Evolutionary conservation across 495 filamentous ascomycete genomes (phyloP).

Genomic region (Bombardia bombarda): DNA sequence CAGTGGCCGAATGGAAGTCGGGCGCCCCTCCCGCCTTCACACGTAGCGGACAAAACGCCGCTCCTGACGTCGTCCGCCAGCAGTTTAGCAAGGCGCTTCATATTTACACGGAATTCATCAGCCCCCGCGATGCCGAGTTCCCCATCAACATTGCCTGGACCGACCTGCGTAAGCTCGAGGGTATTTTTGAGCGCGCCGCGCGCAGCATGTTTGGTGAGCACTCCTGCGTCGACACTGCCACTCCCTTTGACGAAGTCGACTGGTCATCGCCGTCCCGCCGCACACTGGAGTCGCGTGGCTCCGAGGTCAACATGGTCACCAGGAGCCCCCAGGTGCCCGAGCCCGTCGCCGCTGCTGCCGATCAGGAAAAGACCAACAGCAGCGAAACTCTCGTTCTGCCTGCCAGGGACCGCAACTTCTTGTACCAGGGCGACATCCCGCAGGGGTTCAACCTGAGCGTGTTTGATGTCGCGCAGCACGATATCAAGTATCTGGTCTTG

Average conservation of each 20-base stretch:
- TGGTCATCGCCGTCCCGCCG: slow-evolving; percentile 1
- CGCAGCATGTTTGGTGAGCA: slow-evolving; percentile 9
- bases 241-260: slow-evolving; percentile 15
- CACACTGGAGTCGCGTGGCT: slow-evolving; percentile 4
- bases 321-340: neutral
- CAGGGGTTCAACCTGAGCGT: slow-evolving; percentile 41
- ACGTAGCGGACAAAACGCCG: slow-evolving; percentile 10
- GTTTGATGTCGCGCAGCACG: slow-evolving; percentile 52
- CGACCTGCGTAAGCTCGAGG: slow-evolving; percentile 22
- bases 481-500: slow-evolving; percentile 61
- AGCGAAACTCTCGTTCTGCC: slow-evolving; percentile 6
- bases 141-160: slow-evolving; percentile 50
- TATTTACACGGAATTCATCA: slow-evolving; percentile 52
- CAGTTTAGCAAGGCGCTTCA: slow-evolving; percentile 46
- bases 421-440: slow-evolving; percentile 34
- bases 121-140: slow-evolving; percentile 48
- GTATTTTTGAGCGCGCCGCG: slow-evolving; percentile 24
- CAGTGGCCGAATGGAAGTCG: slow-evolving; percentile 48
- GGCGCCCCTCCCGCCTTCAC: slow-evolving; percentile 13
- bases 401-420: neutral
- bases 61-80: slow-evolving; percentile 18
- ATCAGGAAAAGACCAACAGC: neutral
- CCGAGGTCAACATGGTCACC: slow-evolving; percentile 12
- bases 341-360: too few relatives aligned
- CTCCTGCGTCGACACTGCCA: slow-evolving; percentile 2